These are phyloP conservation scores for Cinnamomum micranthum DNA, from an alignment of 164 flowering plant species.

Conservation along the genomic window DNA sequence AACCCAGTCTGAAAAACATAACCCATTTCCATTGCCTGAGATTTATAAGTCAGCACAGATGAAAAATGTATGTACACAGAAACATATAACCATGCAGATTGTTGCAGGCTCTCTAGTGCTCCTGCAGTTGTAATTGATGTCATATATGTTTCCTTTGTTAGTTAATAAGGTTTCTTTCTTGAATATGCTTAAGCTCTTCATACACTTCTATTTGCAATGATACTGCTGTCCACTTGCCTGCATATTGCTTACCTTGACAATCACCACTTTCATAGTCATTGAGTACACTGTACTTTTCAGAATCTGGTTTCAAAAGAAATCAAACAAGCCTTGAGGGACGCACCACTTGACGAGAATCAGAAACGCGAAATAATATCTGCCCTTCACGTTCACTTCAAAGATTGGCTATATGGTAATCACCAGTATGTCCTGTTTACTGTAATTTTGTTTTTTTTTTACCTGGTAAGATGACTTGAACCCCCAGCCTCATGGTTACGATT, in stretches of 20 bases:
- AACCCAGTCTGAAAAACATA: slow-evolving; percentile 53
- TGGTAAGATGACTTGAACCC: too few species aligned
- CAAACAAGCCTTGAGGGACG: slow-evolving; percentile 69
- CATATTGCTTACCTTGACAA: not conserved
- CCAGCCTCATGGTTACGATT: too few species aligned
- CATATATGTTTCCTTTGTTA: not conserved
- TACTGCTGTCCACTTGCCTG: not conserved
- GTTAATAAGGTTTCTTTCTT: not conserved
- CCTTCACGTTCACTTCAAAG: slow-evolving; percentile 80
- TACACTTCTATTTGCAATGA: too few species aligned
- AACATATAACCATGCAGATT: not conserved
- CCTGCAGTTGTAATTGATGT: not conserved
- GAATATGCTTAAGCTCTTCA: not conserved
- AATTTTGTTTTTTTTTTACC: too few species aligned
- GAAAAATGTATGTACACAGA: slow-evolving; percentile 61
- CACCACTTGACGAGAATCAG: slow-evolving; percentile 71
- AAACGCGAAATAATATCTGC: slow-evolving; percentile 81
- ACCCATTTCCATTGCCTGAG: slow-evolving; percentile 86
- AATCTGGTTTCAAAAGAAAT: slow-evolving; percentile 58
- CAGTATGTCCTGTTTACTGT: not conserved
- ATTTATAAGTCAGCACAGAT: slow-evolving; percentile 63
- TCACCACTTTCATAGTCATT: not conserved
- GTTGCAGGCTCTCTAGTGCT: not conserved
- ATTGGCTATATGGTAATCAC: slow-evolving; percentile 87
- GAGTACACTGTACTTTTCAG: slow-evolving; percentile 34